Evolutionary conservation across 257 asterid species (phyloP).

Genomic region (Coffea canephora): DNA sequence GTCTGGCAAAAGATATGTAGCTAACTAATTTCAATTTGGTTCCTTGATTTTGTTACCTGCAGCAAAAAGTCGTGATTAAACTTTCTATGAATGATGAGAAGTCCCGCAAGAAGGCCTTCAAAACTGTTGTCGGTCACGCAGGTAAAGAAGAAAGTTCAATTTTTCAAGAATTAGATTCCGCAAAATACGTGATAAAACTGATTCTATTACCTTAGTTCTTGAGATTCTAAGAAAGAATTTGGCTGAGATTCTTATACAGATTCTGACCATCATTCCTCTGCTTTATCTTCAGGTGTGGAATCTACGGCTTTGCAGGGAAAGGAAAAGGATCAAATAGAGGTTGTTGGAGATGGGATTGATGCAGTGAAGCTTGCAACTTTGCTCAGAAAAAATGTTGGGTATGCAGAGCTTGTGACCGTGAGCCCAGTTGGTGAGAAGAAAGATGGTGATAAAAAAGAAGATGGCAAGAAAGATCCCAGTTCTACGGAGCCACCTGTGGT

Average conservation of each 20-base stretch:
- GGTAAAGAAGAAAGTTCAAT: constrained; percentile 17
- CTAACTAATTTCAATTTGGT: background rate
- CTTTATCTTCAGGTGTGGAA: constrained; percentile 32
- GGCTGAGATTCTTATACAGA: background rate
- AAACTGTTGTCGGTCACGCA: constrained; percentile 33
- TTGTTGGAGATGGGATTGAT: constrained; percentile 59
- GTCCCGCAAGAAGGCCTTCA: constrained; percentile 45
- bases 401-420: constrained; percentile 46
- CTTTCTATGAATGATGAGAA: constrained; percentile 38
- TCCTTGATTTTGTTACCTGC: constrained; percentile 11
- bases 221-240: no score
- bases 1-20: background rate
- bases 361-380: constrained; percentile 38
- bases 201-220: no score
- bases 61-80: constrained; percentile 57
- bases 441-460: constrained; percentile 14
- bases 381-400: constrained; percentile 53
- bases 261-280: background rate
- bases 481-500: constrained; percentile 4
- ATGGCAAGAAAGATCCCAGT: constrained; percentile 21
- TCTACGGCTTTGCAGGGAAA: constrained; percentile 43
- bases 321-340: constrained; percentile 42
- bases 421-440: constrained; percentile 14
- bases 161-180: background rate
- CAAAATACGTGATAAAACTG: background rate